These are phyloP conservation scores for Trametes maxima DNA, from an alignment of 768 basidiomycete species.

Conservation along the genomic window DNA sequence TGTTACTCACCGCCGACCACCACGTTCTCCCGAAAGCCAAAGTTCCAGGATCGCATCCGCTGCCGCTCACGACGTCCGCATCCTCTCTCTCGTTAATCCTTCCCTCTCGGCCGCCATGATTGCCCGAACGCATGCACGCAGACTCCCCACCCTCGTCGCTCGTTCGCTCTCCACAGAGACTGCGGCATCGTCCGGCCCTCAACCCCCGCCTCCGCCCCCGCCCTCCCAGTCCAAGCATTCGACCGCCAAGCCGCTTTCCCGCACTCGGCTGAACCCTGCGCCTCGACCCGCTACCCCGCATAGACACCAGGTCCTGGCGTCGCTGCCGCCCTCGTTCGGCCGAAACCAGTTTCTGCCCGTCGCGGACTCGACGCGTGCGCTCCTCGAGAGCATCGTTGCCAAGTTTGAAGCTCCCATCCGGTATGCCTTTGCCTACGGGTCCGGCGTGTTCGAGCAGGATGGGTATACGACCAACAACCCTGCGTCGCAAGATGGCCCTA, in stretches of 20 bases:
- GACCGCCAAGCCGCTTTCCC: conserved; percentile 31
- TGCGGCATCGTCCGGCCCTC: conserved; percentile 26
- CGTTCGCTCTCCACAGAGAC: conserved; percentile 33
- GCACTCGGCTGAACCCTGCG: conserved; percentile 45
- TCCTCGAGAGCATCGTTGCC: conserved; percentile 78
- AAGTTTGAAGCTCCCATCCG: conserved; percentile 90
- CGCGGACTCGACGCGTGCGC: conserved; percentile 73
- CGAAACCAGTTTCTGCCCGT: conserved; percentile 82
- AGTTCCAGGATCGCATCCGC: background rate
- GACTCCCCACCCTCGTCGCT: conserved; percentile 25
- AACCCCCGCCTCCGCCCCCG: conserved; percentile 37
- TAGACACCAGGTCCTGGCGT: conserved; percentile 44
- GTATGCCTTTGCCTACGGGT: conserved; percentile 97
- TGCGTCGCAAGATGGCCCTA: conserved; percentile 49
- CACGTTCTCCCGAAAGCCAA: background rate
- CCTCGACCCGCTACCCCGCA: conserved; percentile 39
- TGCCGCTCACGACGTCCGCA: background rate
- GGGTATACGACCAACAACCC: conserved; percentile 55
- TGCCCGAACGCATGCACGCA: conserved; percentile 22
- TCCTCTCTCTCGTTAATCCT: background rate
- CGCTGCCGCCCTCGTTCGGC: conserved; percentile 73
- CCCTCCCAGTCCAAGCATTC: conserved; percentile 36
- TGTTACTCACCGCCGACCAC: conserved; percentile 6
- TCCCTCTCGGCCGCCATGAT: conserved; percentile 12
- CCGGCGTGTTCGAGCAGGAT: conserved; percentile 92